Base-by-base conservation (phyloP, 1,284 basidiomycete genomes). In the Lignosus rhinocerotis region DNA sequence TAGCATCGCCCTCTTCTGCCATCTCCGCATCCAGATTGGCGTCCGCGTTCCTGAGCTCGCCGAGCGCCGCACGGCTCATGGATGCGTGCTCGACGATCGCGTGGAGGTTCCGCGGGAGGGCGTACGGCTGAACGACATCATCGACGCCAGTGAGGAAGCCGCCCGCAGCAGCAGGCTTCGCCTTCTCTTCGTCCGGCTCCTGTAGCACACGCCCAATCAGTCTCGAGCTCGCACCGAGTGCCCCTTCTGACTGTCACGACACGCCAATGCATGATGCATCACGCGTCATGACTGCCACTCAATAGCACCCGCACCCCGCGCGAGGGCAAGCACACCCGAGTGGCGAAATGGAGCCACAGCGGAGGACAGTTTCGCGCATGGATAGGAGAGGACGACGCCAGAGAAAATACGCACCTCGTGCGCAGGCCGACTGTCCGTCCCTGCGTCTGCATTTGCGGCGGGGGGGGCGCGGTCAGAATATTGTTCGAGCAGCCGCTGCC, bases 401-500 rank as follows among this genome's bases (percentile, higher is more conserved):
- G 5, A 39, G 48, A 47, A 61, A 16, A 32, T 48, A 56, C 58
- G 55, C 17, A 62, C 56, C 56, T 53, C 60, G 19, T 47, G 49
- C 25, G 19, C 48, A 19, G 6, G 38, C 2, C 44, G 52, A 25
- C 53, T 34, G n/a, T 55, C 59, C 14, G 16, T 51, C 30, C 43
- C 39, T 12, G n/a, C 53, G 21, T 39, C 51, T 12, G 36, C 58
- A 51, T 30, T 43, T 12, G 31, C 43, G 10, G 43, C 30, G 21
- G 32, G 16, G 17, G 47, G 53, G 5, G 71, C 75, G 32, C 70
- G 71, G 36, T 71, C 75, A 6, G 82, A 85, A 73, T 98, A 98
- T 70, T 96, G 87, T 51, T 86, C 85, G 66, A 90, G 86, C 34
- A 98, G 78, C 38, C 94, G 83, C 68, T 90, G 81, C 9, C 93